Base-by-base conservation (phyloP, 495 filamentous ascomycete genomes). In the Usnea hakonensis region DNA sequence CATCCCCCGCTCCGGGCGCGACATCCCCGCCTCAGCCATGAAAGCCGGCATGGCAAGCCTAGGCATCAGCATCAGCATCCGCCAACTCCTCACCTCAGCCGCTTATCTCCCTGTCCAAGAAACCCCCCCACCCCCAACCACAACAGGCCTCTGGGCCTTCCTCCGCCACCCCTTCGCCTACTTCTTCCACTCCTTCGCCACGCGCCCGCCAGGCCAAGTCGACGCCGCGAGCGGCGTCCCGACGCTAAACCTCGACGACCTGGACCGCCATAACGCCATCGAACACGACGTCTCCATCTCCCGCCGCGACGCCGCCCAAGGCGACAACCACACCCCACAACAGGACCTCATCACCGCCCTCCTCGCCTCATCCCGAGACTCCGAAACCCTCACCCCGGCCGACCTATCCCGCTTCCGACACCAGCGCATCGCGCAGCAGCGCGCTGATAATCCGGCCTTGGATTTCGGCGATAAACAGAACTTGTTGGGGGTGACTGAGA, bases 221-320 rank as follows among this genome's bases (percentile, higher is more conserved):
- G 66, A 71, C 54, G 1, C 67, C n/a, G 50, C 67, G 10, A 58
- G 23, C 36, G 68, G 65, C 5, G 33, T 55, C 5, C 43, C 53
- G 26, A 60, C 62, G 35, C 16, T 75, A 7, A 62, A 72, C 60
- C 68, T 75, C 33, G 71, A 74, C 57, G 68, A 73, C 48, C 62
- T 75, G 16, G 69, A 50, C 35, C 62, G 40, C 0, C 72, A 66
- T 37, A 63, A 63, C 58, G 65, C 57, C 2, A 61, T 74, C 48
- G 73, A 74, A 62, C 72, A 75, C 57, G 73, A 75, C 58, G 66
- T 74, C 68, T 74, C 72, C 7, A 58, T 74, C 3, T 72, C 66
- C 2, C 66, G 73, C 1, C 64, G 64, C 4, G 73, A 75, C 61
- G 14, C 28, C 14, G 60, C 64, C 6, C 69, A 71, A 33, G 70